Evolutionary conservation across 1,284 basidiomycete species (phyloP).

Genomic region (Mycosarcoma mackinlayi): DNA sequence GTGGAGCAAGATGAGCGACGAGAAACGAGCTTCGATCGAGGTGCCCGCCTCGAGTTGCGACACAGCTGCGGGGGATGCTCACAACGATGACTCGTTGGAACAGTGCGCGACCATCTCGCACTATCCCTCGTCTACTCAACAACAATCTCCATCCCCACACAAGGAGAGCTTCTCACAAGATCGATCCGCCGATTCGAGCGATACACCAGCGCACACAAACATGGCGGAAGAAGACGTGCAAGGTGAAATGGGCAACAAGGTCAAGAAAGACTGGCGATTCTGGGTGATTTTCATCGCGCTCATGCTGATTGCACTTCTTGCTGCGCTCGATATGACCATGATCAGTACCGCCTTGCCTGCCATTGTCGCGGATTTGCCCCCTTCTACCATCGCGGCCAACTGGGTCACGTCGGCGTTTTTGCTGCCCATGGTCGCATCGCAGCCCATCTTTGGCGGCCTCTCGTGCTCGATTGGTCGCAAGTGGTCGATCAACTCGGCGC

Average conservation of each 20-base stretch:
- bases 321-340: constrained; percentile 52
- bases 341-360: constrained; percentile 49
- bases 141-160: too few species aligned
- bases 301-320: constrained; percentile 20
- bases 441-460: constrained; percentile 50
- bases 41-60: too few species aligned
- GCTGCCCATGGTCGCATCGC: constrained; percentile 44
- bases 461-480: constrained; percentile 45
- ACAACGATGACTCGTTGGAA: too few species aligned
- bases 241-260: constrained; percentile 1
- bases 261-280: constrained; percentile 26
- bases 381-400: constrained; percentile 27
- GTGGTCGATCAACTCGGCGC: constrained; percentile 26
- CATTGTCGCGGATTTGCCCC: constrained; percentile 37
- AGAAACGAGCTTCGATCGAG: constrained; percentile 6
- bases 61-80: too few species aligned
- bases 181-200: not conserved
- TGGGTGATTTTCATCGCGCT: constrained; percentile 28
- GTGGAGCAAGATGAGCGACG: not conserved
- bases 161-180: not conserved
- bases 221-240: too few species aligned
- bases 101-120: not conserved
- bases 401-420: constrained; percentile 55
- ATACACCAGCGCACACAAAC: not conserved
- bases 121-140: not conserved